Conservation (phyloP, 192 early-diverging fungal genomes). For the Rhizoclosmatium globosum region DNA sequence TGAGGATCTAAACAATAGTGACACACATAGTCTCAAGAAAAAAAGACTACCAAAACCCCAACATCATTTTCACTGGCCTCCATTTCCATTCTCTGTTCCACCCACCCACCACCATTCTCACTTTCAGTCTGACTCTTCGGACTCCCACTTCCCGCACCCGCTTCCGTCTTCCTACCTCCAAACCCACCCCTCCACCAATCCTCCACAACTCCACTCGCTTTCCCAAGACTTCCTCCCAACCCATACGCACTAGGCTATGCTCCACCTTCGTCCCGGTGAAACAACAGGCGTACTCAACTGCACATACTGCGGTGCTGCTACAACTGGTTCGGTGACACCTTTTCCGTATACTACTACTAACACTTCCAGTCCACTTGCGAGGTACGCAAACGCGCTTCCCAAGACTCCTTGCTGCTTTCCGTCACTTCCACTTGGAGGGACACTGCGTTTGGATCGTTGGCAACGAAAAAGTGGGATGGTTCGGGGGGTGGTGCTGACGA, state of each 20-base stretch:
- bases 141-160: neutral
- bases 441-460: conserved; percentile 1
- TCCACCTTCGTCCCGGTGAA: neutral
- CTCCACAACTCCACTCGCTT: conserved; percentile 2
- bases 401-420: neutral
- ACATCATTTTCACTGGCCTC: neutral
- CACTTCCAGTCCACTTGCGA: neutral
- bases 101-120: neutral
- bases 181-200: conserved; percentile 8
- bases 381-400: conserved; percentile 9
- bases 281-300: neutral
- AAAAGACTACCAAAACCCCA: too few species aligned
- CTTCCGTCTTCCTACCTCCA: neutral
- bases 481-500: neutral
- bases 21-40: too few species aligned
- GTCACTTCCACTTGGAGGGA: neutral
- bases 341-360: neutral
- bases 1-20: too few species aligned
- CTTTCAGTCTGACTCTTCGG: neutral
- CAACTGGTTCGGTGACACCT: conserved; percentile 19
- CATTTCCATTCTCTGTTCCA: neutral
- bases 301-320: conserved; percentile 13
- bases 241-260: neutral
- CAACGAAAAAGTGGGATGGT: conserved; percentile 15
- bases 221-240: neutral